A percentile compares a stretch with the other conserved stretches of the same genome.
Conservation (phyloP, 2,329 filamentous ascomycete genomes). For the Diaporthe destruens region DNA sequence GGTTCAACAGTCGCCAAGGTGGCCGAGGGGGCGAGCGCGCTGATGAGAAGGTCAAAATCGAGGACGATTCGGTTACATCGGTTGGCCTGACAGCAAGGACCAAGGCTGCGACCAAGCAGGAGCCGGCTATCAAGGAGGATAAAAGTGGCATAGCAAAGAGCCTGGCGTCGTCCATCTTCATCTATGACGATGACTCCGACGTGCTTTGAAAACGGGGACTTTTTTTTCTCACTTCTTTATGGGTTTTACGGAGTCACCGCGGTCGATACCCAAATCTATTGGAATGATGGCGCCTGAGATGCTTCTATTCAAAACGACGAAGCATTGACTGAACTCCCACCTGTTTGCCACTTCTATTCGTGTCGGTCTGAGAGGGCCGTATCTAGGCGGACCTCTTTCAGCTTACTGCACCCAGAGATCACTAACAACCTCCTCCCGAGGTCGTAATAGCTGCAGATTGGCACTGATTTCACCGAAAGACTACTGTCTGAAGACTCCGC, state of each 20-base stretch:
- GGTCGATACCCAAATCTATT: slow-evolving; percentile 36
- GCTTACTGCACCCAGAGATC: not conserved
- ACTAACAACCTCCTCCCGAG: too few species aligned
- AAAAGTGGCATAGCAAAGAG: not conserved
- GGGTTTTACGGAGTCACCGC: slow-evolving; percentile 1
- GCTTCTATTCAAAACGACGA: not conserved
- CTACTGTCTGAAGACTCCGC: too few species aligned
- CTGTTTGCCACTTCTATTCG: not conserved
- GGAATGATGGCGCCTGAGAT: not conserved
- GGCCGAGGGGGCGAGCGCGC: slow-evolving; percentile 7
- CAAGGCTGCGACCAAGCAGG: slow-evolving; percentile 18
- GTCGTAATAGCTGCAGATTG: too few species aligned
- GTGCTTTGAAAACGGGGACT: slow-evolving; percentile 35
- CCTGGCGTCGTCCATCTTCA: slow-evolving; percentile 38
- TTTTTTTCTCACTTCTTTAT: not conserved
- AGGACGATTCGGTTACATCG: slow-evolving; percentile 1
- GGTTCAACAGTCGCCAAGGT: slow-evolving; percentile 12
- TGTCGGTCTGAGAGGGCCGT: not conserved
- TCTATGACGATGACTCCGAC: slow-evolving; percentile 39
- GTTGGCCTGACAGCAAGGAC: not conserved
- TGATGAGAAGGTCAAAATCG: slow-evolving; percentile 44
- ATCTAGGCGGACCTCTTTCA: not conserved
- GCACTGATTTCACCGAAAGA: not conserved
- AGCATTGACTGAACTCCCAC: not conserved
- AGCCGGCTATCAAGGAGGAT: slow-evolving; percentile 8